Evolutionary conservation across 805 yeast species (phyloP), one percentile per base, ranked within the genome.

Genomic region (Starmerella floricola): DNA sequence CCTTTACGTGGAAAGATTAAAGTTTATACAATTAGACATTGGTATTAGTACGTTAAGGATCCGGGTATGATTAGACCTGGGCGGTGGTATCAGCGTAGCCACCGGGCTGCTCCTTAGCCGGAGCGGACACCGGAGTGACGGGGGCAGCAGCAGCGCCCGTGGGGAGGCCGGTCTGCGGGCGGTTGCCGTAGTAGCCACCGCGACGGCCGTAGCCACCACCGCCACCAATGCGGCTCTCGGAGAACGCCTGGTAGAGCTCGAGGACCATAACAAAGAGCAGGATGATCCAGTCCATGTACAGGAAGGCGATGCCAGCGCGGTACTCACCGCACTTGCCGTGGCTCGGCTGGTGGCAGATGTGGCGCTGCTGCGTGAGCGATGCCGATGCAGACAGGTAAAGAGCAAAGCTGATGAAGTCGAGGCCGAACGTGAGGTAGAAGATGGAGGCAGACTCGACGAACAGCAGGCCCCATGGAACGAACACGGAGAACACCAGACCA

Each of bases 241-340:
- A 23, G 37, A 47, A 31, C 29, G 27, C 17, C 43, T 48, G 41
- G 38, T 41, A 47, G 38, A 44, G 8, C 38, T 44, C 49, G 11
- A 44, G 27, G n/a, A 30, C 18, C 18, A 49, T 28, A 10, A 38
- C 24, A 41, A 48, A 42, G 28, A 49, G 24, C 23, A 47, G 28
- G 13, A 40, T 18, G 26, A 47, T 47, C 53, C 53, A 49, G 36
- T 26, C 37, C 48, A 49, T 48, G 45, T 41, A 49, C 16, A 47
- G 36, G 51, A 49, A 49, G 17, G 51, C 53, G 27, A 38, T 30
- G 8, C 44, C 47, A 11, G 53, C 51, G 13, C 47, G 40, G 37
- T 29, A 34, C 26, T 36, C 38, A 18, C 42, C 42, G 31, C 53
- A 49, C 36, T 43, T 19, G 37, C 51, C 51, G n/a, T 19, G 32